These are phyloP conservation scores for Serendipita sp. DNA, from an alignment of 768 basidiomycete species.

Conservation along the genomic window DNA sequence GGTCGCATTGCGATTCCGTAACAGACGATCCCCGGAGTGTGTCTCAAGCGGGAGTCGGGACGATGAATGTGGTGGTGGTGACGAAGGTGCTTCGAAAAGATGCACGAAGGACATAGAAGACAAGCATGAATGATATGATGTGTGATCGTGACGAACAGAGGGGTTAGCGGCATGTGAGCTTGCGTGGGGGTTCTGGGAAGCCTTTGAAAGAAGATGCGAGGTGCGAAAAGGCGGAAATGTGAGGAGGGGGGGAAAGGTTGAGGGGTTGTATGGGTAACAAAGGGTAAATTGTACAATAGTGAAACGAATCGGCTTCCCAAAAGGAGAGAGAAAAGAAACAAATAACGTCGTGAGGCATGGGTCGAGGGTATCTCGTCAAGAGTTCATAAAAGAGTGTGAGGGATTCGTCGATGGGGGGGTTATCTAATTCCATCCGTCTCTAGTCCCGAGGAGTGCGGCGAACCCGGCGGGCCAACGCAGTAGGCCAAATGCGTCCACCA, in stretches of 20 bases:
- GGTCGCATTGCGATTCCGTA: too few species aligned
- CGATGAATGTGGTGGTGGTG: too few species aligned
- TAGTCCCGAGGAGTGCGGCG: constrained; percentile 1
- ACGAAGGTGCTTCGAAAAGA: too few species aligned
- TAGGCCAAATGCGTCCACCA: constrained; percentile 3
- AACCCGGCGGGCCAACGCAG: not conserved
- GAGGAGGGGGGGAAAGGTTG: not conserved
- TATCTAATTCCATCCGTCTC: not conserved
- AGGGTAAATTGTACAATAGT: not conserved
- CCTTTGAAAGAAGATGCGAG: not conserved
- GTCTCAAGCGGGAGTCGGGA: too few species aligned
- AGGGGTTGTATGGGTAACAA: not conserved
- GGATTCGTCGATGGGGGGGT: not conserved
- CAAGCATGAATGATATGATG: too few species aligned
- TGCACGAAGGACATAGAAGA: too few species aligned
- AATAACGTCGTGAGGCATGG: not conserved
- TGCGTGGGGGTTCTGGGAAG: not conserved
- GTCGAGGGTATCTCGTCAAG: not conserved
- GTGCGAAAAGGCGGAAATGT: not conserved
- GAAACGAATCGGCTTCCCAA: not conserved
- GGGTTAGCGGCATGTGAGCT: not conserved
- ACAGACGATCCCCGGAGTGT: too few species aligned
- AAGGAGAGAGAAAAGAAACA: not conserved
- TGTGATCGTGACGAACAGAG: too few species aligned
- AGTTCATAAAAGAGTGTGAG: constrained; percentile 5